A percentile compares a stretch with the other conserved stretches of the same genome.
Evolutionary conservation across 768 basidiomycete genomes (phyloP).

Genomic region (Trametes gibbosa): DNA sequence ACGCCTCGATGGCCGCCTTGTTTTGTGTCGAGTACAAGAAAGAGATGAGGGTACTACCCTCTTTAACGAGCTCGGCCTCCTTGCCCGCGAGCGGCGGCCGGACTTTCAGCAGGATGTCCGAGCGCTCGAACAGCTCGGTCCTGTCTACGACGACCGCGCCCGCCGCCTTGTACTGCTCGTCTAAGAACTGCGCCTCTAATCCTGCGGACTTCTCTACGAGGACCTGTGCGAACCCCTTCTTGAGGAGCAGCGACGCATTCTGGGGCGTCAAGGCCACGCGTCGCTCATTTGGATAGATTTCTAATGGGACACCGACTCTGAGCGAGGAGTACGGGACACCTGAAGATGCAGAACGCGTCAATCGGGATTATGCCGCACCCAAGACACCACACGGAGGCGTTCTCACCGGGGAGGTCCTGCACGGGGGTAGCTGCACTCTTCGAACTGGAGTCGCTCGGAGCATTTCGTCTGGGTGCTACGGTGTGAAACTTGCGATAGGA

Average conservation of each 20-base stretch:
- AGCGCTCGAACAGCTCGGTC: conserved; percentile 61
- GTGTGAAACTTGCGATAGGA: conserved; percentile 16
- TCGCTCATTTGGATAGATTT: conserved; percentile 74
- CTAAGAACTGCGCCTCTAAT: conserved; percentile 69
- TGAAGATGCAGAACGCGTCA: conserved; percentile 12
- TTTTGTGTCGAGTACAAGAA: conserved; percentile 86
- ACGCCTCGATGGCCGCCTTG: conserved; percentile 64
- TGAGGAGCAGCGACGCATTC: conserved; percentile 68
- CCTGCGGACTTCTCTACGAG: conserved; percentile 76
- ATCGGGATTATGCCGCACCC: not conserved
- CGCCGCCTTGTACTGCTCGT: conserved; percentile 75
- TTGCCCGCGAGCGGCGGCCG: conserved; percentile 65
- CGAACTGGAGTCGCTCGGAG: not conserved
- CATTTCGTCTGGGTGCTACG: conserved; percentile 5
- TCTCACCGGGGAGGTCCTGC: conserved; percentile 13
- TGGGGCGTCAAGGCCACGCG: conserved; percentile 81
- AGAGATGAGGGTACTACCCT: conserved; percentile 78
- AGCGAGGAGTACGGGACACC: conserved; percentile 69
- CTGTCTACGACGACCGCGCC: conserved; percentile 76
- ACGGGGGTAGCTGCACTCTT: conserved; percentile 1
- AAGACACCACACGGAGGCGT: not conserved
- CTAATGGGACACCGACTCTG: conserved; percentile 73
- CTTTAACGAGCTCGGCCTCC: conserved; percentile 61
- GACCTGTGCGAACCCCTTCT: conserved; percentile 78
- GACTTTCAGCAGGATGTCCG: conserved; percentile 86